Evolutionary conservation across 768 basidiomycete species (phyloP).

Genomic region (Suillus lakei): DNA sequence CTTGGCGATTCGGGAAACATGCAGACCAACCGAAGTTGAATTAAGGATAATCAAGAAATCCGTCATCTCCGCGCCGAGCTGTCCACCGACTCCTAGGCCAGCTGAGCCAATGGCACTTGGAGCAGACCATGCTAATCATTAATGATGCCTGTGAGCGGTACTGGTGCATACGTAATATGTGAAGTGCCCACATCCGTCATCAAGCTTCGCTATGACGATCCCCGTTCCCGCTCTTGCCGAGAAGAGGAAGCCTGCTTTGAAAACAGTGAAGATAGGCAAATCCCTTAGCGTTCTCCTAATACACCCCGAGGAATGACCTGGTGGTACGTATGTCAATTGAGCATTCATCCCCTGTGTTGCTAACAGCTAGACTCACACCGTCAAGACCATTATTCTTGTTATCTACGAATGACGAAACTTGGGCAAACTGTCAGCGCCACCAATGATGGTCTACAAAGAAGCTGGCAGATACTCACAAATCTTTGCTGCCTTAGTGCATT

Average conservation of each 20-base stretch:
- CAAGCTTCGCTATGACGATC: slow-evolving; percentile 83
- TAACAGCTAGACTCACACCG: slow-evolving; percentile 49
- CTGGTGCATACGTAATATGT: slow-evolving; percentile 5
- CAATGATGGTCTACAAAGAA: neutral
- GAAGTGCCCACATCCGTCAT: slow-evolving; percentile 72
- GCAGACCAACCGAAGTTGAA: slow-evolving; percentile 59
- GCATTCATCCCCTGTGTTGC: neutral
- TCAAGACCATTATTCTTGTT: slow-evolving; percentile 83
- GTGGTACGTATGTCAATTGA: neutral
- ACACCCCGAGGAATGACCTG: slow-evolving; percentile 61
- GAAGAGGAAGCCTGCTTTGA: slow-evolving; percentile 74
- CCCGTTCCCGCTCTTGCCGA: slow-evolving; percentile 83
- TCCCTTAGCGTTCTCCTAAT: slow-evolving; percentile 62
- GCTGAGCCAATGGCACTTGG: slow-evolving; percentile 95
- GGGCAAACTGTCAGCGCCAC: slow-evolving; percentile 14
- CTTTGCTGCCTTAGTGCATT: slow-evolving; percentile 86
- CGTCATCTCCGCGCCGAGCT: slow-evolving; percentile 85
- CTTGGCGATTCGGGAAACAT: slow-evolving; percentile 11
- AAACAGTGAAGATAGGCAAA: slow-evolving; percentile 92
- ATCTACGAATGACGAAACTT: slow-evolving; percentile 89
- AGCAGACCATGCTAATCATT: slow-evolving; percentile 78
- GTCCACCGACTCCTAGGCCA: slow-evolving; percentile 86
- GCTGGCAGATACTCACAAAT: slow-evolving; percentile 60
- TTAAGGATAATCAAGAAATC: slow-evolving; percentile 93
- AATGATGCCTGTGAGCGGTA: slow-evolving; percentile 4